Evolutionary conservation across 2,329 filamentous ascomycete species (phyloP).

Genomic region (Graphilbum fragrans): DNA sequence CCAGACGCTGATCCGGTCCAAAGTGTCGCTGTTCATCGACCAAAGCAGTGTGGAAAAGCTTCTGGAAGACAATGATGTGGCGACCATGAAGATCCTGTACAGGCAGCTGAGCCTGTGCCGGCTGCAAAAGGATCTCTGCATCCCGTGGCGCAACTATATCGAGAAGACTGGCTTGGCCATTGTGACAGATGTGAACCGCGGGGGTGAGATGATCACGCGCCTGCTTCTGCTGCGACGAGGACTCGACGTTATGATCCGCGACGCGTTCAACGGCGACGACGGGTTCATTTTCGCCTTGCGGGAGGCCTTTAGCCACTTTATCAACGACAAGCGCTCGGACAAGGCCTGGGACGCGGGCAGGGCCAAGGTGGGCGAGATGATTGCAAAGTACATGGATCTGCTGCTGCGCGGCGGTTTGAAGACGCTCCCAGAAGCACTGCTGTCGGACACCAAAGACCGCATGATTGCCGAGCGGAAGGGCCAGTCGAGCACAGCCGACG

Average conservation of each 20-base stretch:
- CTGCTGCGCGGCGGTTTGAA: conserved; percentile 81
- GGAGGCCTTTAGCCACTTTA: conserved; percentile 78
- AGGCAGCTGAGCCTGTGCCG: conserved; percentile 59
- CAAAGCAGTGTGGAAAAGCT: conserved; percentile 58
- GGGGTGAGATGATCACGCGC: conserved; percentile 75
- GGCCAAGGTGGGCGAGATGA: conserved; percentile 95
- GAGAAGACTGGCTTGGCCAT: conserved; percentile 61
- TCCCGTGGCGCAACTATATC: conserved; percentile 71
- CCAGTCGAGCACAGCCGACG: conserved; percentile 61
- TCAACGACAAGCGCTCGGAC: conserved; percentile 67
- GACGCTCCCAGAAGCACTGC: conserved; percentile 58
- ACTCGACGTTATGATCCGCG: conserved; percentile 63
- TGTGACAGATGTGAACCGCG: conserved; percentile 65
- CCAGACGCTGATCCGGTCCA: conserved; percentile 55
- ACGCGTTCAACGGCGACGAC: conserved; percentile 68
- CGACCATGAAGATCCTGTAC: conserved; percentile 66
- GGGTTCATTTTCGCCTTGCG: conserved; percentile 66
- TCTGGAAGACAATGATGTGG: conserved; percentile 55
- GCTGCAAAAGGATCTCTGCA: conserved; percentile 57
- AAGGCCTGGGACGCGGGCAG: conserved; percentile 70
- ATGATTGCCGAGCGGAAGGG: conserved; percentile 47
- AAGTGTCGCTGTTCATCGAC: conserved; percentile 54
- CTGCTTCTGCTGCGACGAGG: conserved; percentile 70
- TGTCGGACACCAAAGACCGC: conserved; percentile 48
- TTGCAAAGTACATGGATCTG: conserved; percentile 90